phyloP scores from a whole-genome alignment of 2,329 filamentous ascomycete genomes.

The Pseudocercospora cruenta region DNA sequence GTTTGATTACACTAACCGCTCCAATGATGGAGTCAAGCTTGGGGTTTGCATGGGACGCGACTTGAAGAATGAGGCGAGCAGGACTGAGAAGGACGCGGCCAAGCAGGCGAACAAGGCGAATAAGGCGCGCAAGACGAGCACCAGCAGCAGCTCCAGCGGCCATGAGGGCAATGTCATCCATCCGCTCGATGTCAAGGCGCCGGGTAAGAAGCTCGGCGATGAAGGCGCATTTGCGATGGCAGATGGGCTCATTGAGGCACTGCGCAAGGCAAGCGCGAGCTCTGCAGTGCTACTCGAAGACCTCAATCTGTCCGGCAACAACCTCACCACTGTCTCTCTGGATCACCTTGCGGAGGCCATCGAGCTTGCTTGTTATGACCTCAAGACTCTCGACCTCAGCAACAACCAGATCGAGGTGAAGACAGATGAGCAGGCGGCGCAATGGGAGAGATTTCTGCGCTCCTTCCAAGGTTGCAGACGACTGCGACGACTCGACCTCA shows the following conservation, averaged over 20 bases:
- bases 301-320: slow-evolving; percentile 51
- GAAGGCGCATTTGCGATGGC: slow-evolving; percentile 49
- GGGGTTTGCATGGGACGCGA: slow-evolving; percentile 51
- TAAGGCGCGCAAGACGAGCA: slow-evolving; percentile 36
- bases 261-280: slow-evolving; percentile 38
- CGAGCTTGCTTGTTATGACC: slow-evolving; percentile 45
- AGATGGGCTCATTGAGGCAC: slow-evolving; percentile 46
- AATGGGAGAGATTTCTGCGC: slow-evolving; percentile 50
- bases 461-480: slow-evolving; percentile 49
- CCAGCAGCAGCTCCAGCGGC: slow-evolving; percentile 25
- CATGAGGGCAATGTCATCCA: slow-evolving; percentile 23
- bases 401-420: slow-evolving; percentile 49
- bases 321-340: slow-evolving; percentile 48
- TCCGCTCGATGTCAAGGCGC: slow-evolving; percentile 50
- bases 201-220: slow-evolving; percentile 51
- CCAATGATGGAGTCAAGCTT: slow-evolving; percentile 50
- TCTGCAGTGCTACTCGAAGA: slow-evolving; percentile 48
- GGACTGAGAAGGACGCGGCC: slow-evolving; percentile 36
- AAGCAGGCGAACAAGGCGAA: slow-evolving; percentile 30
- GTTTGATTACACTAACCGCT: slow-evolving; percentile 48
- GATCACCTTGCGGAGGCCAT: slow-evolving; percentile 48
- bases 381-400: slow-evolving; percentile 53
- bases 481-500: slow-evolving; percentile 51
- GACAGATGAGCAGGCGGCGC: slow-evolving; percentile 40
- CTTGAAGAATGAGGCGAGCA: slow-evolving; percentile 43